Evolutionary conservation across 2,329 filamentous ascomycete genomes (phyloP).

Genomic region (Zopfia rhizophila): DNA sequence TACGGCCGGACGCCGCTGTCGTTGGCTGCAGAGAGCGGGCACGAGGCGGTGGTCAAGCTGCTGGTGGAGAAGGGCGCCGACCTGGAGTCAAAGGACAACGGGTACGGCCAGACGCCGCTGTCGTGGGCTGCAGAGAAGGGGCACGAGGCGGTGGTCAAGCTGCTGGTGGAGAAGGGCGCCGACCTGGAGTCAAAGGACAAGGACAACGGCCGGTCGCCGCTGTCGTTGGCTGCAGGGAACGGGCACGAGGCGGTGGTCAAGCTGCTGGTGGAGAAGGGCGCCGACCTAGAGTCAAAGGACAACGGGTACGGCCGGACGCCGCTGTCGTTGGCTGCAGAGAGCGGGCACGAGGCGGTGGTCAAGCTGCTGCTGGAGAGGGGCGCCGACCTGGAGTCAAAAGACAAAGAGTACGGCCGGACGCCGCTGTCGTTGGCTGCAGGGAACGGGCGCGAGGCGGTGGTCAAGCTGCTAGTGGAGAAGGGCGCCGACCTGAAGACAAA

Average conservation of each 20-base stretch:
- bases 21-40: constrained; percentile 8
- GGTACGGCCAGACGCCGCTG: neutral
- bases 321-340: neutral
- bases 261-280: constrained; percentile 6
- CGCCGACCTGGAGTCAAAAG: too few relatives aligned
- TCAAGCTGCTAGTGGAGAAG: too few relatives aligned
- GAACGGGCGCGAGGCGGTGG: too few relatives aligned
- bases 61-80: constrained; percentile 10
- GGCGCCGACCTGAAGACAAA: too few relatives aligned
- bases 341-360: too few relatives aligned
- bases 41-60: constrained; percentile 13
- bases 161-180: constrained; percentile 5
- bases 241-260: constrained; percentile 1
- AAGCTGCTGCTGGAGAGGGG: too few relatives aligned
- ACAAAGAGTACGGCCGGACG: too few relatives aligned
- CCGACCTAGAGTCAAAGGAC: neutral
- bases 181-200: neutral
- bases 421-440: too few relatives aligned
- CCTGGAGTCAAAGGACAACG: constrained; percentile 6
- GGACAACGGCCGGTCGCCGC: constrained; percentile 4
- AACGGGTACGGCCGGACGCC: too few relatives aligned
- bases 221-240: neutral
- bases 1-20: constrained; percentile 2
- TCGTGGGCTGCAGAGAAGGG: constrained; percentile 9
- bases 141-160: neutral